phyloP scores from a whole-genome alignment of 2,329 filamentous ascomycete species.

The Hypoxylon sp. region DNA sequence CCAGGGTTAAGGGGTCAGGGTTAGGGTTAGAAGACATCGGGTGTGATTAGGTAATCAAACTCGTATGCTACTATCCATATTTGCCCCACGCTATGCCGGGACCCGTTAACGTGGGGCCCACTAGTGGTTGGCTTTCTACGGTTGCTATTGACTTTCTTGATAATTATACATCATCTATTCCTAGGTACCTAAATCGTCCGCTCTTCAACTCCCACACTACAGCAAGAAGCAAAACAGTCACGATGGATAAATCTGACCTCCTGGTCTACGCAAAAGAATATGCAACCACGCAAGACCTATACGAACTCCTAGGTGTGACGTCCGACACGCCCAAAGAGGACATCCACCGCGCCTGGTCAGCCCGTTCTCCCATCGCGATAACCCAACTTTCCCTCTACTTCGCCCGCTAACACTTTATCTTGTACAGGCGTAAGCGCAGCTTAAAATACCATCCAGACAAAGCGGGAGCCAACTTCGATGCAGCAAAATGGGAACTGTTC shows the following conservation, averaged over 20 bases:
- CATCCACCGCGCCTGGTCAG: slow-evolving; percentile 81
- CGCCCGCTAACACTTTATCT: slow-evolving; percentile 6
- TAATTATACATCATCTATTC: neutral
- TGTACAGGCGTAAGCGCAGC: slow-evolving; percentile 72
- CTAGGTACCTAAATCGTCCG: neutral
- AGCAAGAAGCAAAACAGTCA: slow-evolving; percentile 5
- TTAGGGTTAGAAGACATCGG: neutral
- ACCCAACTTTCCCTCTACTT: neutral
- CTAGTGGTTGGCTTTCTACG: neutral
- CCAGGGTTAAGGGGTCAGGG: neutral
- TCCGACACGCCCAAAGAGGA: slow-evolving; percentile 77
- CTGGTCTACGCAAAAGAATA: slow-evolving; percentile 70
- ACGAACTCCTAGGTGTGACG: slow-evolving; percentile 79
- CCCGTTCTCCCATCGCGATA: neutral
- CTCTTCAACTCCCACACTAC: neutral
- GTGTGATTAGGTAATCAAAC: neutral
- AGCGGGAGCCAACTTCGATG: slow-evolving; percentile 79
- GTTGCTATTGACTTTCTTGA: slow-evolving; percentile 20
- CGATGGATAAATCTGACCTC: slow-evolving; percentile 62
- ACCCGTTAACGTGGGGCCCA: neutral
- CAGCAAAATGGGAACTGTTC: slow-evolving; percentile 86
- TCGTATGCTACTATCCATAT: neutral
- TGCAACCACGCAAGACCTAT: slow-evolving; percentile 80
- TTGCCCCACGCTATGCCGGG: neutral
- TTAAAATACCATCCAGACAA: slow-evolving; percentile 97